Conservation (phyloP, 225 moss, liverwort and hornwort species). For the Bryoerythrophyllum caledonicum region DNA sequence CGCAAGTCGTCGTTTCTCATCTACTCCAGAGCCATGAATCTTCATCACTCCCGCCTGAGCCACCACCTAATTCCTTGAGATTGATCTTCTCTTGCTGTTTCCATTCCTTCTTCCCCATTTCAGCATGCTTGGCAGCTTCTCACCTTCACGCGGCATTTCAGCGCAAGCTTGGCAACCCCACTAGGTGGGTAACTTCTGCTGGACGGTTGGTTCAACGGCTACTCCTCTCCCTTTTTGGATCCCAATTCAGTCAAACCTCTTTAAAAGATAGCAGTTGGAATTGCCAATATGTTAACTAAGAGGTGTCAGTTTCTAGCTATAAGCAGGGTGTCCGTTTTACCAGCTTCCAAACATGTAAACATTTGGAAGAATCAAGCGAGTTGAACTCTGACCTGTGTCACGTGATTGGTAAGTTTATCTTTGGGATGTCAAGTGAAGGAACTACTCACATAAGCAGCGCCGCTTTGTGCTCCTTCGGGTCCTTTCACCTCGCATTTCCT, state of each 20-base stretch:
- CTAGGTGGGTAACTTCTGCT: slow-evolving; percentile 50
- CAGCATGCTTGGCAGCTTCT: slow-evolving; percentile 36
- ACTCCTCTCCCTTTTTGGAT: slow-evolving; percentile 54
- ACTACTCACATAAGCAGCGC: not conserved
- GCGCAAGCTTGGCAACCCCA: slow-evolving; percentile 29
- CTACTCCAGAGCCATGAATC: slow-evolving; percentile 30
- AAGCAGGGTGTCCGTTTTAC: slow-evolving; percentile 29
- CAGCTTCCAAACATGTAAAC: slow-evolving; percentile 12
- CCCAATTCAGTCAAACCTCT: slow-evolving; percentile 47
- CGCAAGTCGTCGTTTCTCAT: slow-evolving; percentile 27
- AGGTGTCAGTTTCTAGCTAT: slow-evolving; percentile 18
- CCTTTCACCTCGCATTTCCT: slow-evolving; percentile 17
- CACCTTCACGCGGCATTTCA: slow-evolving; percentile 42
- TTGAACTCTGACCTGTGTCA: slow-evolving; percentile 23
- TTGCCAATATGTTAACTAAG: slow-evolving; percentile 25
- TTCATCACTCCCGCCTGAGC: slow-evolving; percentile 26
- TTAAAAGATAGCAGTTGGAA: slow-evolving; percentile 44
- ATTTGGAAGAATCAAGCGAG: slow-evolving; percentile 17
- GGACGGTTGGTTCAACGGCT: slow-evolving; percentile 73
- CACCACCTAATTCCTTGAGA: slow-evolving; percentile 31
- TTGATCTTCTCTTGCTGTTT: slow-evolving; percentile 39
- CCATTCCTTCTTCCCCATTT: slow-evolving; percentile 46
- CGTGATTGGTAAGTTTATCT: slow-evolving; percentile 22
- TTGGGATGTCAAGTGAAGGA: slow-evolving; percentile 20
- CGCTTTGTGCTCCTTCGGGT: slow-evolving; percentile 26